Evolutionary conservation across 2,329 filamentous ascomycete species (phyloP).

Genomic region (Alternaria hordeiaustralica): DNA sequence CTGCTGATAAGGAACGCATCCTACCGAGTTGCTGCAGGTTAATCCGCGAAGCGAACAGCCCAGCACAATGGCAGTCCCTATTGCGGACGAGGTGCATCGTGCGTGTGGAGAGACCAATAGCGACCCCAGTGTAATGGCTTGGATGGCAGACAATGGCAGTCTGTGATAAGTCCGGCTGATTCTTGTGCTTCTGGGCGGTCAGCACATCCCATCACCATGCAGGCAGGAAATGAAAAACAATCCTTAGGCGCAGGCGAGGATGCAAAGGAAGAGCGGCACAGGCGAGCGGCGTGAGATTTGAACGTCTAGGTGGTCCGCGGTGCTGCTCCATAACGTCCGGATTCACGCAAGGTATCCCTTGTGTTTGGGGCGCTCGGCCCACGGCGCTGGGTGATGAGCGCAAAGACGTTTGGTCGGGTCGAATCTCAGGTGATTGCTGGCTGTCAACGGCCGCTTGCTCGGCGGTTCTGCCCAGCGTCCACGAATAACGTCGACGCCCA

Average conservation of each 20-base stretch:
- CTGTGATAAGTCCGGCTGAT: slow-evolving; percentile 33
- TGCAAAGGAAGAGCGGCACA: slow-evolving; percentile 3
- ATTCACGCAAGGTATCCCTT: slow-evolving; percentile 5
- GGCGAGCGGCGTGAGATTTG: background rate
- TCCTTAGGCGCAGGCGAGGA: background rate
- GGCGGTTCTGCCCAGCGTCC: slow-evolving; percentile 2
- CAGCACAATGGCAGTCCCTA: slow-evolving; percentile 20
- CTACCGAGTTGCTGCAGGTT: slow-evolving; percentile 23
- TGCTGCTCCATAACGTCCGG: background rate
- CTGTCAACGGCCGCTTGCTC: slow-evolving; percentile 3
- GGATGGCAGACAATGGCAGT: slow-evolving; percentile 12
- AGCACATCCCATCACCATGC: slow-evolving; percentile 27
- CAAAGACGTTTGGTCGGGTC: slow-evolving; percentile 10
- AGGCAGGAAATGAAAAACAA: slow-evolving; percentile 21
- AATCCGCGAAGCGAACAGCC: slow-evolving; percentile 34
- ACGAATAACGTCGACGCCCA: slow-evolving; percentile 2
- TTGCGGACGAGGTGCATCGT: slow-evolving; percentile 21
- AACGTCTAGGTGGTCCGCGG: background rate
- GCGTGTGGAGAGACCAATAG: slow-evolving; percentile 21
- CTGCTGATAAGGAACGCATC: slow-evolving; percentile 42
- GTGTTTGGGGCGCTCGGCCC: slow-evolving; percentile 13
- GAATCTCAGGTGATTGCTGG: slow-evolving; percentile 4
- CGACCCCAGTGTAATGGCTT: slow-evolving; percentile 8
- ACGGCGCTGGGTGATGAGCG: slow-evolving; percentile 16
- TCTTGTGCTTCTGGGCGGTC: slow-evolving; percentile 30